Conservation (phyloP, 352 stramenopile genomes). For the Phytophthora quininea region DNA sequence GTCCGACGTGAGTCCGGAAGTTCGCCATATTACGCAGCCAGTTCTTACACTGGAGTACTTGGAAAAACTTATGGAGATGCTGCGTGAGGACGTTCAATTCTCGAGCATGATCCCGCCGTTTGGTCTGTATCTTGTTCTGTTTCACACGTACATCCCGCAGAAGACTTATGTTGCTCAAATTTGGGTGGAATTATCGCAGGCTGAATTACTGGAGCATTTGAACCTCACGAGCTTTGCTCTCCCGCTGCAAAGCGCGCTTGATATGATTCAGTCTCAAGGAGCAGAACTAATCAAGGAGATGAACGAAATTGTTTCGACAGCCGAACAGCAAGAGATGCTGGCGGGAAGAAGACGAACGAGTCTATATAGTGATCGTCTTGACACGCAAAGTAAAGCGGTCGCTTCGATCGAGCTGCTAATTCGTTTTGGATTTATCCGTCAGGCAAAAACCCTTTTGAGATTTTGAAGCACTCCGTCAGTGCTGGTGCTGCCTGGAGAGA, state of each 20-base stretch:
- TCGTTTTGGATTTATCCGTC: constrained; percentile 55
- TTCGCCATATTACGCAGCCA: constrained; percentile 49
- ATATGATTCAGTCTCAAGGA: constrained; percentile 49
- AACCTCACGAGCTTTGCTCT: constrained; percentile 47
- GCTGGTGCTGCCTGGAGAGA: constrained; percentile 5
- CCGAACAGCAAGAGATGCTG: not conserved
- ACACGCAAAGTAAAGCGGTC: constrained; percentile 35
- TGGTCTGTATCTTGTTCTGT: constrained; percentile 61
- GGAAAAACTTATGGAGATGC: constrained; percentile 51
- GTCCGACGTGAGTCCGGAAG: constrained; percentile 11
- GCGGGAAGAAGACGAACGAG: constrained; percentile 23
- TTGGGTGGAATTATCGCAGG: constrained; percentile 63
- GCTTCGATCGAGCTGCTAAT: constrained; percentile 43
- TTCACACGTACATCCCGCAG: constrained; percentile 41
- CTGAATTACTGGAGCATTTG: constrained; percentile 50
- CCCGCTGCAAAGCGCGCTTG: constrained; percentile 59
- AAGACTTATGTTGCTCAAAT: constrained; percentile 43
- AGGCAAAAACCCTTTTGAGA: constrained; percentile 64
- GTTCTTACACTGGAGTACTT: constrained; percentile 54
- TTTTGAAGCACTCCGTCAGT: constrained; percentile 28
- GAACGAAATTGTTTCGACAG: constrained; percentile 20
- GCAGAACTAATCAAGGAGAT: constrained; percentile 55
- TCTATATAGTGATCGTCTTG: constrained; percentile 32
- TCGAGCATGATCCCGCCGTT: constrained; percentile 47
- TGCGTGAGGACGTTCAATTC: constrained; percentile 30